Percentiles rank a stretch among this genome's conserved stretches.
These are phyloP conservation scores for Metrosideros polymorpha DNA, from an alignment of 441 rosid genomes.

Conservation along the genomic window DNA sequence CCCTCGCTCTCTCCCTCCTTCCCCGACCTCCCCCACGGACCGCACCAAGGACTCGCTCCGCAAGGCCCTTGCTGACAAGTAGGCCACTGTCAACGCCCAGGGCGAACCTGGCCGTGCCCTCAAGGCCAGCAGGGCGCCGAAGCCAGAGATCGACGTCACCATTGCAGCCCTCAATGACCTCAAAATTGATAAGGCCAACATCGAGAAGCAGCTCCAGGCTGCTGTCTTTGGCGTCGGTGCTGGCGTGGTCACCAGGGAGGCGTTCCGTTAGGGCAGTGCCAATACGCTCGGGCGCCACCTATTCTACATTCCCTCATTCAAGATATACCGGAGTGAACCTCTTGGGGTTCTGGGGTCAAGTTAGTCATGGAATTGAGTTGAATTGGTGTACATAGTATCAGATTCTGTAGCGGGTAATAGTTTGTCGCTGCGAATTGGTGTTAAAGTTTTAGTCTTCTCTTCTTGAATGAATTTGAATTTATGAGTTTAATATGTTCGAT, in stretches of 20 bases:
- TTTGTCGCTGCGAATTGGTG: background rate
- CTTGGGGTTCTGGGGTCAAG: slow-evolving; percentile 69
- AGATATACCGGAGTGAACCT: slow-evolving; percentile 81
- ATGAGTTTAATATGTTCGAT: background rate
- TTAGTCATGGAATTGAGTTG: slow-evolving; percentile 34
- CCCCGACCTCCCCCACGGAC: background rate
- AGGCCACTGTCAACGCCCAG: too few relatives aligned
- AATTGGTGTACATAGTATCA: slow-evolving; percentile 84
- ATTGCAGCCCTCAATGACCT: slow-evolving; percentile 44
- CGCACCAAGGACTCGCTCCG: too few relatives aligned
- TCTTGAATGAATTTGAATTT: too few relatives aligned
- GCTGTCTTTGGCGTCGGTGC: slow-evolving; percentile 21
- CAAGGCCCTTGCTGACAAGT: too few relatives aligned
- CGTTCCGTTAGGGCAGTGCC: slow-evolving; percentile 50
- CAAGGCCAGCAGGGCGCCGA: background rate
- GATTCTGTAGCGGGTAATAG: too few relatives aligned
- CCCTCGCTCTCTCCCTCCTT: too few relatives aligned
- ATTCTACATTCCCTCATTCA: slow-evolving; percentile 65
- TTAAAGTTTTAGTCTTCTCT: too few relatives aligned
- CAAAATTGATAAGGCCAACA: slow-evolving; percentile 53
- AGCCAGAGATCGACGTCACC: slow-evolving; percentile 53
- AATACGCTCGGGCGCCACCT: slow-evolving; percentile 60
- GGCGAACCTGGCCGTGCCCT: background rate
- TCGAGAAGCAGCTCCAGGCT: slow-evolving; percentile 58
- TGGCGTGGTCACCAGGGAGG: slow-evolving; percentile 35